Conservation (phyloP, 73 alveolate genomes). For the Paraurostyla sp. region DNA sequence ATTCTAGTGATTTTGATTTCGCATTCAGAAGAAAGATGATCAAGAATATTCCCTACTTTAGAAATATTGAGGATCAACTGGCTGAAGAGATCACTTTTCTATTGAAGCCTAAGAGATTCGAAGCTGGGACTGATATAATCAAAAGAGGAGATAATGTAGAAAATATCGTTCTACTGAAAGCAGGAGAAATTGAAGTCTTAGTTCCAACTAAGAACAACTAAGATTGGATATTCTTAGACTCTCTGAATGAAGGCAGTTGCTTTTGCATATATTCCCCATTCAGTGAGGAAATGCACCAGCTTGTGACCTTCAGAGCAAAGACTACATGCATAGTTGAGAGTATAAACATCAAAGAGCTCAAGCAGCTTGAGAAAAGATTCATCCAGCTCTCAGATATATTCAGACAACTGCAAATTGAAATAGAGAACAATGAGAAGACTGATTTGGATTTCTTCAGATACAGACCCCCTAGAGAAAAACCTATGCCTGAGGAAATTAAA, state of each 20-base stretch:
- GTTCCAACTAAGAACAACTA: slow-evolving; percentile 47
- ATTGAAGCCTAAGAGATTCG: slow-evolving; percentile 63
- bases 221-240: slow-evolving; percentile 36
- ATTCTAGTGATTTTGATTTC: slow-evolving; percentile 63
- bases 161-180: slow-evolving; percentile 50
- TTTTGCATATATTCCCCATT: slow-evolving; percentile 69
- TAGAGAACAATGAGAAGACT: slow-evolving; percentile 67
- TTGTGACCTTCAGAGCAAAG: slow-evolving; percentile 65
- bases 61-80: slow-evolving; percentile 15
- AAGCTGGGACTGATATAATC: slow-evolving; percentile 54
- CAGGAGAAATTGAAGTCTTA: slow-evolving; percentile 63
- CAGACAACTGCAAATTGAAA: slow-evolving; percentile 57
- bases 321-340: slow-evolving; percentile 66
- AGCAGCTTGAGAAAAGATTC: slow-evolving; percentile 20
- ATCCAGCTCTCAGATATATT: slow-evolving; percentile 50
- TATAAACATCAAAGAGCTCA: slow-evolving; percentile 44
- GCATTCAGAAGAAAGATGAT: slow-evolving; percentile 60
- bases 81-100: slow-evolving; percentile 60
- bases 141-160: slow-evolving; percentile 69
- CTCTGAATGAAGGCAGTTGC: slow-evolving; percentile 71
- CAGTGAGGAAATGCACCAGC: slow-evolving; percentile 42
- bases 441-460: slow-evolving; percentile 68
- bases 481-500: slow-evolving; percentile 34
- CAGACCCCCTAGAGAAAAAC: slow-evolving; percentile 58
- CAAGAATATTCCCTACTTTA: slow-evolving; percentile 61